Evolutionary conservation across 2,329 filamentous ascomycete genomes (phyloP).

Genomic region (Curvularia lunata): DNA sequence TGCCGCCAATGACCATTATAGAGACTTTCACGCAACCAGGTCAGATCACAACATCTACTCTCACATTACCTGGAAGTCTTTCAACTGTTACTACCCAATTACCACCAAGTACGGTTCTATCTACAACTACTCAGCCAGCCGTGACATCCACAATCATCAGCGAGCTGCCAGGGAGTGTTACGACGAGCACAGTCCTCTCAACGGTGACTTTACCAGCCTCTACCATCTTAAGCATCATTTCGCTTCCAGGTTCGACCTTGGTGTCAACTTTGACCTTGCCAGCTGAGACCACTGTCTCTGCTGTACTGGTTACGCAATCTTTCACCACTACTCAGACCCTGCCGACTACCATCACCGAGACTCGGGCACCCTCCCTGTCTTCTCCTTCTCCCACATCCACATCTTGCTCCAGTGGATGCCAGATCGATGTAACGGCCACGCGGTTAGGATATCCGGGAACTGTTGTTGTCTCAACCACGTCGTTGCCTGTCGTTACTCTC

Average conservation of each 20-base stretch:
- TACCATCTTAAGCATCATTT: conserved; percentile 13
- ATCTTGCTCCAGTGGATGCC: conserved; percentile 37
- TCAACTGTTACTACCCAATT: conserved; percentile 13
- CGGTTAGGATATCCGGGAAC: conserved; percentile 36
- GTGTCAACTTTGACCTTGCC: conserved; percentile 36
- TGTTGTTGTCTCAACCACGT: conserved; percentile 27
- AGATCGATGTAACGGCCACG: conserved; percentile 43
- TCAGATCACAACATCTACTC: conserved; percentile 9
- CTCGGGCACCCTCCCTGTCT: background rate
- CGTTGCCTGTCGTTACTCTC: conserved; percentile 29
- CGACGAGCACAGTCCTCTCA: conserved; percentile 27
- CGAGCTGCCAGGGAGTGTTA: conserved; percentile 26
- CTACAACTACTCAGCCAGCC: conserved; percentile 25
- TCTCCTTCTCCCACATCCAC: conserved; percentile 25
- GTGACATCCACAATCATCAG: conserved; percentile 8
- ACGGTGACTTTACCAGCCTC: conserved; percentile 26
- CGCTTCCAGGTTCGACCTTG: conserved; percentile 16
- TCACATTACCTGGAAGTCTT: conserved; percentile 9
- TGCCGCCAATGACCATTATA: conserved; percentile 11
- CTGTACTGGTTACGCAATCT: conserved; percentile 23
- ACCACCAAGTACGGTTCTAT: conserved; percentile 9
- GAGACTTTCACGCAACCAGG: conserved; percentile 18
- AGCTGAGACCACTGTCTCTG: conserved; percentile 30
- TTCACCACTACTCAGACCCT: conserved; percentile 27
- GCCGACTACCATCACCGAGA: conserved; percentile 27